Conservation (phyloP, 371 early-diverging fungal species). For the Antonospora locustae region DNA sequence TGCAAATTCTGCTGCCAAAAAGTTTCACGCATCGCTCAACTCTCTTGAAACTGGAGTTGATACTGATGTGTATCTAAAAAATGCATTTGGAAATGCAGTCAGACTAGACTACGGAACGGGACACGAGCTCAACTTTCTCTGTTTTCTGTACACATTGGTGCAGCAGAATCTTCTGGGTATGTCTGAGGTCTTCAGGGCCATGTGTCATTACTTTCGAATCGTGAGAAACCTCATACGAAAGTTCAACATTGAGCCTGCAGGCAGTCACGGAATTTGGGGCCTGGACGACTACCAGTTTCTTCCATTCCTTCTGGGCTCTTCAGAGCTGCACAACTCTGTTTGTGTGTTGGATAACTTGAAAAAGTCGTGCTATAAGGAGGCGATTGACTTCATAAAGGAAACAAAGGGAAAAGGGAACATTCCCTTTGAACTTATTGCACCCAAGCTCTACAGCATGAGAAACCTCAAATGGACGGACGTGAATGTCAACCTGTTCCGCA, state of each 20-base stretch:
- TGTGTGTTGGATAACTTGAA: conserved; percentile 9
- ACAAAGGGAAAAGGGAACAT: neutral
- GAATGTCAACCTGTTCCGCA: conserved; percentile 75
- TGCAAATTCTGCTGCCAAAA: conserved; percentile 29
- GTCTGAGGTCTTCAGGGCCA: conserved; percentile 54
- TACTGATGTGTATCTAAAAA: conserved; percentile 59
- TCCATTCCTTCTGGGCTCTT: conserved; percentile 79
- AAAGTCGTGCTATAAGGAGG: conserved; percentile 8
- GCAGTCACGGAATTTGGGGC: conserved; percentile 95
- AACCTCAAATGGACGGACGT: conserved; percentile 66
- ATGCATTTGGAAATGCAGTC: conserved; percentile 78
- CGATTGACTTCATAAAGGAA: neutral
- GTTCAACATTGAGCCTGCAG: conserved; percentile 93
- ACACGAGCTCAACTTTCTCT: conserved; percentile 85
- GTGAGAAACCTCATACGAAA: conserved; percentile 71
- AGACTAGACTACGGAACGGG: conserved; percentile 98
- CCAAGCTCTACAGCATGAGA: conserved; percentile 14
- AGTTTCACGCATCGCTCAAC: conserved; percentile 4
- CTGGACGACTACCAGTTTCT: conserved; percentile 91
- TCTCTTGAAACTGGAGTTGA: neutral
- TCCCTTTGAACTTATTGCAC: neutral
- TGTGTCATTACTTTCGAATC: conserved; percentile 69
- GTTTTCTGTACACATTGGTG: conserved; percentile 61
- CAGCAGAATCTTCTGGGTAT: conserved; percentile 31
- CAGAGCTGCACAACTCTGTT: no score